Percentiles rank a stretch among this genome's conserved stretches.
Conservation (phyloP, 805 yeast genomes). For the Yarrowia sp. region DNA sequence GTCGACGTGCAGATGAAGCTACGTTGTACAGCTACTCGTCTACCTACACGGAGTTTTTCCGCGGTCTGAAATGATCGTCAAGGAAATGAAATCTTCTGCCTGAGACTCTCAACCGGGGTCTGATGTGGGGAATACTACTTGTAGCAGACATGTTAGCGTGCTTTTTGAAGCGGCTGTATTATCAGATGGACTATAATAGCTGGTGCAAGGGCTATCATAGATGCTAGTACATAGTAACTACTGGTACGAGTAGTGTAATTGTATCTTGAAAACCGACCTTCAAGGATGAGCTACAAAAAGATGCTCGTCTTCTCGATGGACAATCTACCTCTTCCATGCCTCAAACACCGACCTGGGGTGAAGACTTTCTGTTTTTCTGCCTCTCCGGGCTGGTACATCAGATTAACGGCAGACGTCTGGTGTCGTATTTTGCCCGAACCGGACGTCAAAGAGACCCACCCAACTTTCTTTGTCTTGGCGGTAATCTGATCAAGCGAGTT, state of each 20-base stretch:
- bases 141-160: neutral
- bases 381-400: neutral
- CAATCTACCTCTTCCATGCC: too few species aligned
- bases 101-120: too few species aligned
- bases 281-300: too few species aligned
- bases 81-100: constrained; percentile 11
- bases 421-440: neutral
- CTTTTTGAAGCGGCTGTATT: neutral
- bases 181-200: neutral
- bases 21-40: neutral
- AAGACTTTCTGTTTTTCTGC: neutral
- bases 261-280: too few species aligned
- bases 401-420: neutral
- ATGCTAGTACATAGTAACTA: neutral
- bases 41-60: neutral
- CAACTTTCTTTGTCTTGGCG: neutral
- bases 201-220: neutral
- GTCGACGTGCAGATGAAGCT: too few species aligned
- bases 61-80: constrained; percentile 8
- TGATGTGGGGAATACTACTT: neutral
- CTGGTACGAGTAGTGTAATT: neutral
- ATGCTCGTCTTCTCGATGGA: too few species aligned
- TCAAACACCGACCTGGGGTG: neutral
- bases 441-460: constrained; percentile 18
- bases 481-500: constrained; percentile 2